Evolutionary conservation across 1,284 basidiomycete species (phyloP).

Genomic region (Trametes versicolor): DNA sequence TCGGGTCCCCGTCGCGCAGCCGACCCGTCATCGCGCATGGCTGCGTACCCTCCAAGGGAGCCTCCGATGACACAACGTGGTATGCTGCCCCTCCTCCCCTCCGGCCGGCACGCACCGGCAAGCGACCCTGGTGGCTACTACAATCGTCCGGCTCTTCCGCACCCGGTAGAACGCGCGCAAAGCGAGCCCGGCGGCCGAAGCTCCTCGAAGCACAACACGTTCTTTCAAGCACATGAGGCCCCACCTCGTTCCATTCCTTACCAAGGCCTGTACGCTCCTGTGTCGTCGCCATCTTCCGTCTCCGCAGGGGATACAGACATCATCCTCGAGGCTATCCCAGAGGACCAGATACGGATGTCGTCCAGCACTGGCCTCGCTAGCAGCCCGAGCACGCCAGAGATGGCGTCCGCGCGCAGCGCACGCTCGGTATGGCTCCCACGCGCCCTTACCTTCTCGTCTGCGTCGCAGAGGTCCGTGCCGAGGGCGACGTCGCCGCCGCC

Average conservation of each 20-base stretch:
- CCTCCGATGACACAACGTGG: too few relatives aligned
- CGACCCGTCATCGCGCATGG: too few relatives aligned
- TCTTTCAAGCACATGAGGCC: background rate
- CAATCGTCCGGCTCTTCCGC: too few relatives aligned
- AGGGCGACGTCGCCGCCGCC: background rate
- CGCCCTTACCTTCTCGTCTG: background rate
- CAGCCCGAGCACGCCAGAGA: background rate
- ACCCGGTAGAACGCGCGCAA: too few relatives aligned
- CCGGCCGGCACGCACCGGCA: too few relatives aligned
- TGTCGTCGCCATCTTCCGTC: background rate
- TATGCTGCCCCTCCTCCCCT: too few relatives aligned
- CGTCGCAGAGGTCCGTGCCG: background rate
- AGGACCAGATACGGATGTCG: background rate
- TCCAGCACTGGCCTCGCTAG: background rate
- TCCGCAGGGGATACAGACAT: background rate
- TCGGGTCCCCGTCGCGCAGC: too few relatives aligned
- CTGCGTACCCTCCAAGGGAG: too few relatives aligned
- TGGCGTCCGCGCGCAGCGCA: background rate
- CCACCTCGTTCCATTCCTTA: background rate
- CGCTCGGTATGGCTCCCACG: background rate
- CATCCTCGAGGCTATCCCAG: slow-evolving; percentile 8
- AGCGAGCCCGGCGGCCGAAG: background rate
- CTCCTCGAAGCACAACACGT: background rate
- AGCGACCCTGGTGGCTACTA: too few relatives aligned
- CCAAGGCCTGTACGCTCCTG: background rate